Evolutionary conservation across 2,329 filamentous ascomycete genomes (phyloP).

Genomic region (Botrytis cinerea): DNA sequence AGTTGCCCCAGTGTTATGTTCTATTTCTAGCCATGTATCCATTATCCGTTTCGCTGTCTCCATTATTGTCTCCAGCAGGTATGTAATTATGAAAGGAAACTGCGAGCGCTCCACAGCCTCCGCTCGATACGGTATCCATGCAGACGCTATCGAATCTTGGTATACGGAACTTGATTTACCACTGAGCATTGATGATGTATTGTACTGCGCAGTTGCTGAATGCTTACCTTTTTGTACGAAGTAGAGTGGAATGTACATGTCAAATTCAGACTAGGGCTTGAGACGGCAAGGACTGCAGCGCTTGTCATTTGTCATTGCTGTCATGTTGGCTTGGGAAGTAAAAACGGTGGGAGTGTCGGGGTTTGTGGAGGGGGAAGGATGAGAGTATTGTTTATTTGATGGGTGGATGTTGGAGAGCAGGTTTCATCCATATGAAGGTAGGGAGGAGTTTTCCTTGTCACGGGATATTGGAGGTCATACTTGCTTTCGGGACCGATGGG

Average conservation of each 20-base stretch:
- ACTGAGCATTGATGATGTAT: too few relatives aligned
- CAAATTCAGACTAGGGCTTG: neutral
- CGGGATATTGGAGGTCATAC: neutral
- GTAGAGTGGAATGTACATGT: neutral
- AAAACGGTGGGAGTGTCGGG: neutral
- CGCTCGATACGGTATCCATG: constrained; percentile 1
- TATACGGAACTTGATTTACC: neutral
- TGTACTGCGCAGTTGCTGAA: neutral
- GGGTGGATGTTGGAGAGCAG: neutral
- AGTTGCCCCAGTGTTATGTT: neutral
- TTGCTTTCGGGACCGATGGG: neutral
- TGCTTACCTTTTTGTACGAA: neutral
- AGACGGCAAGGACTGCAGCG: neutral
- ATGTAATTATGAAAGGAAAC: neutral
- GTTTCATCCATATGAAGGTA: neutral
- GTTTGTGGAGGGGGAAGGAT: neutral
- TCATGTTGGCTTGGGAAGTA: neutral
- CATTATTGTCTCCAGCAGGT: neutral
- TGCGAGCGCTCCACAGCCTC: neutral
- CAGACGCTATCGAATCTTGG: neutral
- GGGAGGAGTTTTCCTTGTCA: neutral
- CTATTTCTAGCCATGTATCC: neutral
- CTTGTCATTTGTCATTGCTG: neutral
- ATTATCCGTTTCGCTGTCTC: neutral
- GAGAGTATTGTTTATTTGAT: neutral